Conservation (phyloP, 2,329 filamentous ascomycete species). For the Meredithiella fracta region DNA sequence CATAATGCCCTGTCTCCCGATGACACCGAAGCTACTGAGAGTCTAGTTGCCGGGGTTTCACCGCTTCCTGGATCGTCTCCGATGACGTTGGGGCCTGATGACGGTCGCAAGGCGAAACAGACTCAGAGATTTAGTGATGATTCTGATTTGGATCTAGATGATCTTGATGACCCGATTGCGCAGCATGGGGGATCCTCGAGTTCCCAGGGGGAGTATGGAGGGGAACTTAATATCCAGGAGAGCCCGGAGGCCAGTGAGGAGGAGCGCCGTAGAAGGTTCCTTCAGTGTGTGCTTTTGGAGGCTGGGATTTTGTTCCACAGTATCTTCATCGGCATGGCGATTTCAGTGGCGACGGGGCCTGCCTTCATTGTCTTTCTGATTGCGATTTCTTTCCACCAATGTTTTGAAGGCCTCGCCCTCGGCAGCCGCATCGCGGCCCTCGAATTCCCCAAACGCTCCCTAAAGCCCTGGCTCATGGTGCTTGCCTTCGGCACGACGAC, state of each 20-base stretch:
- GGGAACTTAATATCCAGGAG: conserved; percentile 11
- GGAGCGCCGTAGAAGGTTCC: conserved; percentile 47
- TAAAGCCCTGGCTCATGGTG: conserved; percentile 71
- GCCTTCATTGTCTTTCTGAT: conserved; percentile 66
- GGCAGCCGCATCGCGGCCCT: conserved; percentile 69
- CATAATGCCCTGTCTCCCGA: conserved; percentile 34
- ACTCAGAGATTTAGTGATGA: conserved; percentile 18
- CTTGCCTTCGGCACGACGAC: conserved; percentile 62
- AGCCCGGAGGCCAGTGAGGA: conserved; percentile 24
- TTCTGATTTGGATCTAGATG: conserved; percentile 44
- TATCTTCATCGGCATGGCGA: conserved; percentile 74
- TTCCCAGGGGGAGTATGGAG: conserved; percentile 16
- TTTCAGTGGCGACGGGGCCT: conserved; percentile 64
- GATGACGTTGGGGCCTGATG: conserved; percentile 19
- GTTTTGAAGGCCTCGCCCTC: conserved; percentile 74
- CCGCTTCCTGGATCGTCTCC: conserved; percentile 36
- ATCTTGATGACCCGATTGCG: conserved; percentile 28
- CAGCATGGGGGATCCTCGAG: conserved; percentile 17
- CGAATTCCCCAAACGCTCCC: conserved; percentile 55
- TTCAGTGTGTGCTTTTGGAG: conserved; percentile 67
- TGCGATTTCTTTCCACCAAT: conserved; percentile 72
- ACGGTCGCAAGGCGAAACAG: not conserved
- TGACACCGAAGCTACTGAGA: conserved; percentile 35
- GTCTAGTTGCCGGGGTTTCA: conserved; percentile 41
- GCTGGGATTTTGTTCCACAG: conserved; percentile 74